Evolutionary conservation across 371 early-diverging fungal species (phyloP).

Genomic region (Rhizopus sp.): DNA sequence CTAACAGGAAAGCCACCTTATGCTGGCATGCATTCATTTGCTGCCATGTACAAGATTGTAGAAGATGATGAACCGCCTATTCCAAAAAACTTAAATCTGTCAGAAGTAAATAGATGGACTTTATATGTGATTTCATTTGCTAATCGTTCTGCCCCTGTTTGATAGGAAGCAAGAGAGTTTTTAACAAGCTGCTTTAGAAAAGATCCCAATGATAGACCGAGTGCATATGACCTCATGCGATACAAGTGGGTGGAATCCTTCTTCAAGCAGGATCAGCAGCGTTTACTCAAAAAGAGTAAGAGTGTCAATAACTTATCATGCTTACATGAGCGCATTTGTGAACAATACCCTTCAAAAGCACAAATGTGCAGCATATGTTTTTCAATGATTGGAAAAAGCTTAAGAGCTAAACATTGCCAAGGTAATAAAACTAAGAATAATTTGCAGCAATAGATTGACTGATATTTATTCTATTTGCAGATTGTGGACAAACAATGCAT

Average conservation of each 20-base stretch:
- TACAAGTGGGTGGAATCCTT: conserved; percentile 59
- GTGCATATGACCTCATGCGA: conserved; percentile 63
- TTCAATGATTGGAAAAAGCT: background rate
- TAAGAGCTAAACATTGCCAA: background rate
- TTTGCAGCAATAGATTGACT: background rate
- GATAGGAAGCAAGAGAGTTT: conserved; percentile 74
- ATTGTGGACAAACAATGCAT: conserved; percentile 2
- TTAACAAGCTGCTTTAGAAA: conserved; percentile 81
- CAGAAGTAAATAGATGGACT: conserved; percentile 41
- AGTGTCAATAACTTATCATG: conserved; percentile 3
- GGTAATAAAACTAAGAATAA: background rate
- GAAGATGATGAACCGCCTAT: conserved; percentile 85
- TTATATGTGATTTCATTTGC: background rate
- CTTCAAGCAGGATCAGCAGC: background rate
- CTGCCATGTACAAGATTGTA: conserved; percentile 87
- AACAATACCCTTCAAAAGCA: conserved; percentile 1
- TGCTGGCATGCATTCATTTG: conserved; percentile 75
- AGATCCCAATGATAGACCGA: conserved; percentile 69
- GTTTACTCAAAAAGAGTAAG: conserved; percentile 10
- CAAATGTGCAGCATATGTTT: conserved; percentile 4
- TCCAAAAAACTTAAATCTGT: conserved; percentile 65
- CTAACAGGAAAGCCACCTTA: conserved; percentile 91
- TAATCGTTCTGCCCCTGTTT: conserved; percentile 37
- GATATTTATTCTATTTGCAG: background rate
- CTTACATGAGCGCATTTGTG: conserved; percentile 5